These are phyloP conservation scores for Cytospora schulzeri DNA, from an alignment of 2,329 filamentous ascomycete species.

Conservation along the genomic window DNA sequence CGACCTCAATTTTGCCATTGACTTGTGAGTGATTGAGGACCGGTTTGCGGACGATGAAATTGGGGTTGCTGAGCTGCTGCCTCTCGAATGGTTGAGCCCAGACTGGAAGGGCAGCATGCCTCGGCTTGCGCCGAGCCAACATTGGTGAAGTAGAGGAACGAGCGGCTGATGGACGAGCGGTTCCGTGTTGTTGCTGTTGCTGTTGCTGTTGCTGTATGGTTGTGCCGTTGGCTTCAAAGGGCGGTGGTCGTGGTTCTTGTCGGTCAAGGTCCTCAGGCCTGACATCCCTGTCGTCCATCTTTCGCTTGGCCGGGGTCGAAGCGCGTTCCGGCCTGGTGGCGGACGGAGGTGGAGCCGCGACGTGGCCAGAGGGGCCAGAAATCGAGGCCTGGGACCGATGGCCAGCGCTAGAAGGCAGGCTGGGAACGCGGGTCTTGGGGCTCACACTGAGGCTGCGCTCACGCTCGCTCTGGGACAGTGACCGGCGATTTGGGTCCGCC, in stretches of 20 bases:
- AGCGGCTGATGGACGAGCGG: conserved; percentile 30
- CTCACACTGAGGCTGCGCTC: conserved; percentile 75
- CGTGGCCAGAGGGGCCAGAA: conserved; percentile 28
- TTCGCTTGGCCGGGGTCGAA: conserved; percentile 49
- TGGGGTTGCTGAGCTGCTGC: conserved; percentile 44
- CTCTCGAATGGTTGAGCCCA: conserved; percentile 51
- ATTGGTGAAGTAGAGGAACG: conserved; percentile 38
- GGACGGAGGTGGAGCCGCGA: conserved; percentile 31
- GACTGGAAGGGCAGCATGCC: conserved; percentile 44
- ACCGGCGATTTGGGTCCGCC: conserved; percentile 49
- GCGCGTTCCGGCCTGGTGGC: conserved; percentile 35
- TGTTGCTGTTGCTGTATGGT: conserved; percentile 24
- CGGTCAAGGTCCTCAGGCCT: conserved; percentile 55
- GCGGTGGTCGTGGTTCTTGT: conserved; percentile 50
- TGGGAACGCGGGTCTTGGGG: conserved; percentile 70
- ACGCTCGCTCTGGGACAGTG: conserved; percentile 61
- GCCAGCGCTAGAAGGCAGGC: conserved; percentile 49
- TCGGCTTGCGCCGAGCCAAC: conserved; percentile 42
- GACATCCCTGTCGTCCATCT: conserved; percentile 51
- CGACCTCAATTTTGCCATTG: conserved; percentile 42
- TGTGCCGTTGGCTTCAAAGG: conserved; percentile 52
- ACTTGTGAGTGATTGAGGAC: conserved; percentile 34
- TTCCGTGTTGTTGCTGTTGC: conserved; percentile 9
- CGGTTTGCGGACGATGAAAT: conserved; percentile 48
- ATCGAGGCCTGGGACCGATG: conserved; percentile 31